A percentile compares a stretch with the other conserved stretches of the same genome.
Conservation (phyloP, 495 filamentous ascomycete species). For the Bathelium albidoporum region DNA sequence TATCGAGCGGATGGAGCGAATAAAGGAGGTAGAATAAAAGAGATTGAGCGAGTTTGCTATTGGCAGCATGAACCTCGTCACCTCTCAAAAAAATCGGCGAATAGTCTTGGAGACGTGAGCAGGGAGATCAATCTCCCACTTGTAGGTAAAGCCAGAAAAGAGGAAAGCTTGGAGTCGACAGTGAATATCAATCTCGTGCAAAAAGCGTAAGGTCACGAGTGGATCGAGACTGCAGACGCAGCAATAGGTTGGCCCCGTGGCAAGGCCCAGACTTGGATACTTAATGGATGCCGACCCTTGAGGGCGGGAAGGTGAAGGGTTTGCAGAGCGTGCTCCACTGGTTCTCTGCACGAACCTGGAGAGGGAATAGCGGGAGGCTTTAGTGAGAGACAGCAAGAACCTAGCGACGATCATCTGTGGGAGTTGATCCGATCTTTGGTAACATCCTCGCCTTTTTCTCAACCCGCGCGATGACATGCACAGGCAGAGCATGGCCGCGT, state of each 20-base stretch:
- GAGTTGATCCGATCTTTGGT: neutral
- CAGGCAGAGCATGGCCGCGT: neutral
- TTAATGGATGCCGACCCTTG: neutral
- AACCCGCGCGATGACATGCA: neutral
- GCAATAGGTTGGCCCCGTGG: too few relatives aligned
- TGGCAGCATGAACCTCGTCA: slow-evolving; percentile 42
- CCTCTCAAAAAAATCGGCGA: slow-evolving; percentile 12
- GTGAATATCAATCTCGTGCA: too few relatives aligned
- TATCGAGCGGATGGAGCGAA: slow-evolving; percentile 33
- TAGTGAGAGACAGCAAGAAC: neutral
- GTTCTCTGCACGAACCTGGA: neutral
- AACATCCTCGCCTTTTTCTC: neutral
- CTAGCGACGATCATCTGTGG: too few relatives aligned
- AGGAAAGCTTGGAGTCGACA: too few relatives aligned
- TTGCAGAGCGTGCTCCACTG: neutral
- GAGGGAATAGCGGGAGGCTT: neutral
- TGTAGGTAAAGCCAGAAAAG: too few relatives aligned
- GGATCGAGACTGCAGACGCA: too few relatives aligned
- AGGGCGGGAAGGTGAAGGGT: neutral
- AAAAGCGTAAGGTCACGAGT: too few relatives aligned
- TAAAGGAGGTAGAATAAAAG: slow-evolving; percentile 30
- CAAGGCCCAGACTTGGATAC: too few relatives aligned
- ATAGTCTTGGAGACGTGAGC: slow-evolving; percentile 2
- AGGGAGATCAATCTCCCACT: slow-evolving; percentile 10
- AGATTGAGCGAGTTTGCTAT: slow-evolving; percentile 24